Evolutionary conservation across 2,329 filamentous ascomycete species (phyloP), one percentile per base, ranked within the genome.

Genomic region (Aspergillus calidoustus): DNA sequence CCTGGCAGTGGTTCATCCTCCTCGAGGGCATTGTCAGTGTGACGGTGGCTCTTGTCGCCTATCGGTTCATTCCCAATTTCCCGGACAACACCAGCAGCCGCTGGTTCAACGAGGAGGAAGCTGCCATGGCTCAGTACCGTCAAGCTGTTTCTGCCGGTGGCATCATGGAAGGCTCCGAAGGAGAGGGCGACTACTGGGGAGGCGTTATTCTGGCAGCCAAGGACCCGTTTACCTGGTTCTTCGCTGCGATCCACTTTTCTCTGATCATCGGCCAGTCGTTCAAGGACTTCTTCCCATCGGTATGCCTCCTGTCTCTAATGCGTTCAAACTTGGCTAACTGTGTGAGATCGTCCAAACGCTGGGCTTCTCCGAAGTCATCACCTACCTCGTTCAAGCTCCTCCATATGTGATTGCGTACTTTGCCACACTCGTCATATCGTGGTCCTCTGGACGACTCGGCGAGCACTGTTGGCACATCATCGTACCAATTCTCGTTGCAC

Each of bases 401-500:
- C 60, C 60, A 2, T 62, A 62, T 30, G 43, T 59, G 8, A 56
- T 62, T 51, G 60, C 56, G 3, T 62, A 62, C 30, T 9, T 62
- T 15, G 60, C 38, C n/a, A 59, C 60, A 0, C 60, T 62, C 7
- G 46, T 22, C 19, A 46, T 62, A 15, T 62, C 60, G 4, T 59
- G 60, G 60, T 62, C 56, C 1, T 62, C 60, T 4, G 60, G 60
- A 2, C 30, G 60, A 17, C 8, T 34, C 11, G n/a, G 55, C 3
- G 55, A 62, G 2, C 60, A 62, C 46, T 62, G 60, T 19, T 62
- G 55, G 61, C 61, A 63, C 23, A 61, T 63, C n/a, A 28, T 63
- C 15, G 43, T 30, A 4, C 61, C 61, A 2, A 54, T 61, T 28
- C 43, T 58, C 3, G 54, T 63, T 13, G 31, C 61, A 8, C 54